A percentile compares a stretch with the other conserved stretches of the same genome.
phyloP scores from a whole-genome alignment of 1,139 yeast species.

The Diutina siamensis region DNA sequence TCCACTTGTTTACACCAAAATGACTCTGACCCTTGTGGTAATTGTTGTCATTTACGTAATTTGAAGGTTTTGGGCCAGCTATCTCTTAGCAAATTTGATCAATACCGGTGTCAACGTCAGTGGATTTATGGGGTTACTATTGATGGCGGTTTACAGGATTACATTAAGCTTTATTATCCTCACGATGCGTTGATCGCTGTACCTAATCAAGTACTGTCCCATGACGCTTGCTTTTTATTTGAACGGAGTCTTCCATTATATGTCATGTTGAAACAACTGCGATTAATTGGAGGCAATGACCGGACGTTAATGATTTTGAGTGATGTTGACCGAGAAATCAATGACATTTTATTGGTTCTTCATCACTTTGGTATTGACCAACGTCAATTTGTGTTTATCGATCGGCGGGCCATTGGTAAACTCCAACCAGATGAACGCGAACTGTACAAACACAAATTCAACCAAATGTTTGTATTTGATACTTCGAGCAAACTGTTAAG shows the following conservation, averaged over 20 bases:
- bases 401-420: slow-evolving; percentile 11
- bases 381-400: slow-evolving; percentile 19
- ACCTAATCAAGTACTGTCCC: slow-evolving; percentile 23
- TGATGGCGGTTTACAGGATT: slow-evolving; percentile 33
- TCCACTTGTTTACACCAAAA: slow-evolving; percentile 22
- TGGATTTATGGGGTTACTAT: slow-evolving; percentile 25
- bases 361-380: slow-evolving; percentile 21
- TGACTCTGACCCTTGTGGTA: slow-evolving; percentile 13
- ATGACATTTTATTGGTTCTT: slow-evolving; percentile 26
- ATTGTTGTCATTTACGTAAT: slow-evolving; percentile 13
- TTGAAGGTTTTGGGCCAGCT: slow-evolving; percentile 7
- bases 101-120: slow-evolving; percentile 15
- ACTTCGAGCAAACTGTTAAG: not conserved
- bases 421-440: slow-evolving; percentile 7
- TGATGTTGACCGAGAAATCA: slow-evolving; percentile 20
- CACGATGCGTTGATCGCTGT: slow-evolving; percentile 17
- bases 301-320: slow-evolving; percentile 19
- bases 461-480: slow-evolving; percentile 14
- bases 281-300: slow-evolving; percentile 9
- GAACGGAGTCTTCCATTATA: slow-evolving; percentile 29
- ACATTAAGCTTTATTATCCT: slow-evolving; percentile 19
- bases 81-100: slow-evolving; percentile 10
- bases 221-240: slow-evolving; percentile 25
- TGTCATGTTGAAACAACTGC: slow-evolving; percentile 13
- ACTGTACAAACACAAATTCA: slow-evolving; percentile 12